Conservation (phyloP, 73 alveolate species). For the Uronychia setigera region DNA sequence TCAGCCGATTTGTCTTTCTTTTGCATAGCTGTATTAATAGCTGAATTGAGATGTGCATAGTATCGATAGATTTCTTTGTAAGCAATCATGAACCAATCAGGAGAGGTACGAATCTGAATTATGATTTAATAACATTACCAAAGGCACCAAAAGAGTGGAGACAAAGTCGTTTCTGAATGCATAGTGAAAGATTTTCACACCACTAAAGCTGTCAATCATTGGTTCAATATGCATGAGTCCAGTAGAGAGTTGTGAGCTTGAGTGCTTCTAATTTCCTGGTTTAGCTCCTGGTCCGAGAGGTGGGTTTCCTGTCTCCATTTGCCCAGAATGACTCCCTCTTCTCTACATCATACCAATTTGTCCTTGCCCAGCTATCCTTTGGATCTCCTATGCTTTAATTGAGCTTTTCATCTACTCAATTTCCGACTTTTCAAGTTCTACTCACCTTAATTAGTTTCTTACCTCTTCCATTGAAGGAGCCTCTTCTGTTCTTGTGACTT, state of each 20-base stretch:
- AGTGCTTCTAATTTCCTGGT: too few species aligned
- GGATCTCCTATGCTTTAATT: not conserved
- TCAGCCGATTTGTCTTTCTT: not conserved
- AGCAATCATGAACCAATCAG: not conserved
- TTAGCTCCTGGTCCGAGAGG: too few species aligned
- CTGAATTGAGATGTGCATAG: not conserved
- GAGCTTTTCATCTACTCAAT: not conserved
- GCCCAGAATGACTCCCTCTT: not conserved
- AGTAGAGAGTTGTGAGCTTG: not conserved
- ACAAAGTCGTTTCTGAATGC: constrained; percentile 8
- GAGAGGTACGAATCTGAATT: not conserved
- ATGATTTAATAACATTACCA: not conserved
- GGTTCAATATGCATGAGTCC: constrained; percentile 25
- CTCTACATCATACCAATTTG: not conserved
- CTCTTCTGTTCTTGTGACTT: not conserved
- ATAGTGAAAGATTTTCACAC: constrained; percentile 30
- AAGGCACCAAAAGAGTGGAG: not conserved
- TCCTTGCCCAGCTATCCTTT: too few species aligned
- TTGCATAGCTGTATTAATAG: not conserved
- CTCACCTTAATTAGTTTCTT: not conserved
- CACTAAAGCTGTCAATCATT: constrained; percentile 31
- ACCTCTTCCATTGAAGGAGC: not conserved
- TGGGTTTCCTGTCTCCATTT: not conserved
- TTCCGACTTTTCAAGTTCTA: not conserved
- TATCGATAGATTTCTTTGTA: not conserved